Evolutionary conservation across 2,329 filamentous ascomycete species (phyloP), one percentile per base, ranked within the genome.

Genomic region (Epicoccum sorghinum): DNA sequence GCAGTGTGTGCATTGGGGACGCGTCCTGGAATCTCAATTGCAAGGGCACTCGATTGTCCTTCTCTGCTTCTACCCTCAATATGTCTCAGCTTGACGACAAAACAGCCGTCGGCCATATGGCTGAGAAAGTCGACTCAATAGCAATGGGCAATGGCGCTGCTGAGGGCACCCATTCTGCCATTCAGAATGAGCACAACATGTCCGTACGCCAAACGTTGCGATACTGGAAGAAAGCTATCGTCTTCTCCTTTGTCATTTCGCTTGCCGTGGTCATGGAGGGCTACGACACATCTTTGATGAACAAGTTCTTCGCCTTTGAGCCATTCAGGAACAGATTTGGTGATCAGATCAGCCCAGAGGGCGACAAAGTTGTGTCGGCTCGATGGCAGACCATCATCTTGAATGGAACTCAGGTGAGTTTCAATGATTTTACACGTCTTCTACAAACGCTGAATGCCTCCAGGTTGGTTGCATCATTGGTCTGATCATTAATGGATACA

Each of bases 231-330:
- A 93, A 95, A 78, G 91, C 91, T 18, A 87, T 95, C 51, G 81
- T 79, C 13, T 96, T 90, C 89, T 91, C 87, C 66, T 70, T 95
- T 44, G 78, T 95, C 59, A 91, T 96, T 71, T 93, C 89, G 9
- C 91, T 89, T 0, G 91, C 88, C 71, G 93, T 96, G 68, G 85
- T 85, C 62, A 96, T 96, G 91, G 91, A 96, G 73, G 91, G 90
- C 13, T 95, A 91, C 76, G 90, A 96, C 70, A 81, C 93, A 52
- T 86, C 83, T 64, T 78, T 95, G 52, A 86, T 93, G 72, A 90
- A 88, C 78, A 91, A 91, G 73, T 90, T 93, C 67, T 91, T 84
- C 58, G 77, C 68, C 23, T 77, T 77, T 46, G 69, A 70, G 12
- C 66, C 72, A 4, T 80, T 79, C 70, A 70, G 75, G 41, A 60